Conservation (phyloP, 345 rosid genomes). For the Eucalyptus marginata region DNA sequence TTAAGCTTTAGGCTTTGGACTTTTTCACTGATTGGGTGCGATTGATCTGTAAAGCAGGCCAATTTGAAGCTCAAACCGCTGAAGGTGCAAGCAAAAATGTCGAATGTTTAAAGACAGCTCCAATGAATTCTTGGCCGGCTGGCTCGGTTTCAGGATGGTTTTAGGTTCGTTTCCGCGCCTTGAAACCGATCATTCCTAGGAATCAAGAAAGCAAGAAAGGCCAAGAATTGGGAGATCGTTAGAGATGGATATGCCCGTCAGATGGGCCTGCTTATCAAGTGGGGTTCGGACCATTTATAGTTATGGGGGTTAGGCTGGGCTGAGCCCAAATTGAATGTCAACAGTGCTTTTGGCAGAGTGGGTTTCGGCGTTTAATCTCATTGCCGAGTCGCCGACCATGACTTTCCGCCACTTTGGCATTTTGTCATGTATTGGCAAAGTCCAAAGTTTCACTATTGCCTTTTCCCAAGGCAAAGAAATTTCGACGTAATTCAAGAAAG, state of each 20-base stretch:
- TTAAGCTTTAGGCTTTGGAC: not conserved
- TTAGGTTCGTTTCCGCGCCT: too few species aligned
- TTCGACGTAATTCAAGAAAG: not conserved
- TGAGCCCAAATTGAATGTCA: not conserved
- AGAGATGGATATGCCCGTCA: rapidly evolving
- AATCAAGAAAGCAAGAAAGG: not conserved
- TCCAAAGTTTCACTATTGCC: not conserved
- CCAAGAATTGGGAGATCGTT: not conserved
- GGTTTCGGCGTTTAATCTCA: not conserved
- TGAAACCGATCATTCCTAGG: rapidly evolving
- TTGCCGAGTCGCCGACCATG: too few species aligned
- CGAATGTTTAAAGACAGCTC: too few species aligned
- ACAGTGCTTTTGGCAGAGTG: not conserved
- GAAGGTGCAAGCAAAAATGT: not conserved
- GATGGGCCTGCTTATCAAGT: rapidly evolving
- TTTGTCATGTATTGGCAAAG: not conserved
- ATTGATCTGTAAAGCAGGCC: not conserved
- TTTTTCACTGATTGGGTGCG: not conserved
- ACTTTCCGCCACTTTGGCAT: too few species aligned
- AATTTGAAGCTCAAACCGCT: not conserved
- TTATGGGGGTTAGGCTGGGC: not conserved
- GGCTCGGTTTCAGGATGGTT: too few species aligned
- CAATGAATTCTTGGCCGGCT: too few species aligned
- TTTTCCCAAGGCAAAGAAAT: not conserved
- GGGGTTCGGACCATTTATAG: not conserved